Base-by-base conservation (phyloP, 2,329 filamentous ascomycete species). In the Drechslerella dactyloides region DNA sequence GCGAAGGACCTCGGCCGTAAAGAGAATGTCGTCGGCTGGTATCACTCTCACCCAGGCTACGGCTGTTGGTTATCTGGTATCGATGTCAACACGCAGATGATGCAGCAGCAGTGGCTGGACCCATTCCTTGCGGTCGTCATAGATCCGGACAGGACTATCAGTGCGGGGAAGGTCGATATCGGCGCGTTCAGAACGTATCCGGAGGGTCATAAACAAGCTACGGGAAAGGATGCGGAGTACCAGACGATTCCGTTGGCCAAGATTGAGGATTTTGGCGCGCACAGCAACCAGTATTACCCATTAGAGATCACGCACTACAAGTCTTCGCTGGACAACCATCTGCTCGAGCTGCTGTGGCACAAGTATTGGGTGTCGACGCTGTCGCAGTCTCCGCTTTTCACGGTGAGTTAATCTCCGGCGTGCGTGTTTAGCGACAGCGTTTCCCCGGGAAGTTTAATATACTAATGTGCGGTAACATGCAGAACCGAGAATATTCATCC, bases 351-450 rank as follows among this genome's bases (percentile, higher is more conserved):
- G 57, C 83, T 99, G 30, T 97, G 94, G 94, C 96, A 97, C 83
- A 97, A 97, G 81, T 99, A 99, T 83, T 96, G 92, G 94, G 93
- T 97, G 35, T 90, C 96, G 78, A 99, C 94, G 4, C 85, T 99
- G 19, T 96, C 91, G 33, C 91, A 96, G 76, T 94, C 88, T 76
- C 93, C 93, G 21, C 85, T 97, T 2, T 88, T 96, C 76, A 92
- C 91, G 27, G 66, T 70, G 57, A 42, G 51, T 44, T 15, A 19
- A 2, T 15, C 2, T 10, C 46, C 7, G 11, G 13, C 8, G 33
- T 30, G 7, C 1, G 5, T 19, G 2, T 7, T 35, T 24, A 19
- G 21, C 33, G 6, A 6, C 17, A 2, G 7, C 10, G 6, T 5
- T 48, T 42, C 13, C 30, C 50, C 13, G 27, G 62, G 44, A 63